Evolutionary conservation across 805 yeast genomes (phyloP).

Genomic region (Myxozyma monticola): DNA sequence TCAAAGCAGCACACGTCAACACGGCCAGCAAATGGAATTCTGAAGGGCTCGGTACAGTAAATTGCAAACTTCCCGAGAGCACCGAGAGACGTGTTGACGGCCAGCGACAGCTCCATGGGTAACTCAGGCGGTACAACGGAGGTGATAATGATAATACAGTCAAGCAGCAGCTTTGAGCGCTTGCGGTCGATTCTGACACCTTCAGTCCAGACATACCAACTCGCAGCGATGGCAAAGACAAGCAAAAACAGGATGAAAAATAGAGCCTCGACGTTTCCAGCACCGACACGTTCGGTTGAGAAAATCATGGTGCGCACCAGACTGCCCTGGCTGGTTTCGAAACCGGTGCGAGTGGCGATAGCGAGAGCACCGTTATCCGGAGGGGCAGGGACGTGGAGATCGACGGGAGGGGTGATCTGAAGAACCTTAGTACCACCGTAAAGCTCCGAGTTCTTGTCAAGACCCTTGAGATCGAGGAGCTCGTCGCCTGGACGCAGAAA

Average conservation of each 20-base stretch:
- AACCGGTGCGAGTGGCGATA: slow-evolving; percentile 89
- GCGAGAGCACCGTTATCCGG: slow-evolving; percentile 95
- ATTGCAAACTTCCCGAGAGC: slow-evolving; percentile 84
- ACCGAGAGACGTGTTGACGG: slow-evolving; percentile 87
- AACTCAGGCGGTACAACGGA: slow-evolving; percentile 99
- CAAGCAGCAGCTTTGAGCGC: slow-evolving; percentile 88
- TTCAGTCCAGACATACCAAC: slow-evolving; percentile 98
- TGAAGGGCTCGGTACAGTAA: slow-evolving; percentile 97
- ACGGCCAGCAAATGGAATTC: slow-evolving; percentile 97
- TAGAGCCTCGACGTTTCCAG: slow-evolving; percentile 91
- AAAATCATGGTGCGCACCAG: slow-evolving; percentile 96
- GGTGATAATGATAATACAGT: slow-evolving; percentile 92
- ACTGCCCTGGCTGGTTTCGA: slow-evolving; percentile 97
- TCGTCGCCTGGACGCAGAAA: slow-evolving; percentile 77
- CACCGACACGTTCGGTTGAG: slow-evolving; percentile 93
- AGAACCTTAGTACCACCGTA: slow-evolving; percentile 97
- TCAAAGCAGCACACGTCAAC: slow-evolving; percentile 98
- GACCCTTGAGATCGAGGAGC: slow-evolving; percentile 67
- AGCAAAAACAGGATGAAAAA: slow-evolving; percentile 87
- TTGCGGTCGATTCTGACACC: slow-evolving; percentile 95
- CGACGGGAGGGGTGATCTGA: slow-evolving; percentile 54
- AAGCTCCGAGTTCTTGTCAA: slow-evolving; percentile 83
- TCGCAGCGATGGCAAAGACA: slow-evolving; percentile 89
- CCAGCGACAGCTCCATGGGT: slow-evolving; percentile 99
- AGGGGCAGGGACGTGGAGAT: slow-evolving; percentile 59